A percentile compares a stretch with the other conserved stretches of the same genome.
These are phyloP conservation scores for Gigaspora rosea DNA, from an alignment of 192 early-diverging fungal species.

Conservation along the genomic window DNA sequence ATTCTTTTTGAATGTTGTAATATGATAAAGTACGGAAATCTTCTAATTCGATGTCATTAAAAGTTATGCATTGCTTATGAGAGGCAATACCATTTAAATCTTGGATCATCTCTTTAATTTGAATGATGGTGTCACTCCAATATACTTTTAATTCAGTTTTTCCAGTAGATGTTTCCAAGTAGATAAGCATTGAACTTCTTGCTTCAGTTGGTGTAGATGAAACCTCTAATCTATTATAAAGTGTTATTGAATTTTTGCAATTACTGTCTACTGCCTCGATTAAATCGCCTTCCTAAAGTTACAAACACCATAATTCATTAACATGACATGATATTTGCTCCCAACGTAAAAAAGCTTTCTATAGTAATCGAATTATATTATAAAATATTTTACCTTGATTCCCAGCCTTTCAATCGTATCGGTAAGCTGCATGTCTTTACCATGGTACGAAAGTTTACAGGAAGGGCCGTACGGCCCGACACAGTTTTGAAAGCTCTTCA, in stretches of 20 bases:
- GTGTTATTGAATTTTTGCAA: neutral
- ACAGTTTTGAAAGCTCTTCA: neutral
- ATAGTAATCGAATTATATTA: neutral
- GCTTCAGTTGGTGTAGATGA: neutral
- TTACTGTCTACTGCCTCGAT: neutral
- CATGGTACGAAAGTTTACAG: neutral
- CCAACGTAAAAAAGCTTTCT: neutral
- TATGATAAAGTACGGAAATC: neutral
- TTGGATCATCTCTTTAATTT: conserved; percentile 20
- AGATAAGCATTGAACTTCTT: neutral
- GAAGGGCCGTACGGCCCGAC: neutral
- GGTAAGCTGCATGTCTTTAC: neutral
- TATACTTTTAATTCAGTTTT: conserved; percentile 5
- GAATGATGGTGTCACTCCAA: neutral
- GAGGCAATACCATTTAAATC: neutral
- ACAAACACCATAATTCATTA: neutral
- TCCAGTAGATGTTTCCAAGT: neutral
- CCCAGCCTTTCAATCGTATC: neutral
- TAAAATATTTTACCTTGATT: neutral
- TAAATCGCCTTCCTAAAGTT: conserved; percentile 20
- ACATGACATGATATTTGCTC: neutral
- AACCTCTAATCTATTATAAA: neutral
- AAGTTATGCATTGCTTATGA: neutral
- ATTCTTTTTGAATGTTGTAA: conserved; percentile 13
- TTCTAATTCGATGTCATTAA: neutral